Evolutionary conservation across 371 early-diverging fungal species (phyloP).

Genomic region (Synchytrium microbalum): DNA sequence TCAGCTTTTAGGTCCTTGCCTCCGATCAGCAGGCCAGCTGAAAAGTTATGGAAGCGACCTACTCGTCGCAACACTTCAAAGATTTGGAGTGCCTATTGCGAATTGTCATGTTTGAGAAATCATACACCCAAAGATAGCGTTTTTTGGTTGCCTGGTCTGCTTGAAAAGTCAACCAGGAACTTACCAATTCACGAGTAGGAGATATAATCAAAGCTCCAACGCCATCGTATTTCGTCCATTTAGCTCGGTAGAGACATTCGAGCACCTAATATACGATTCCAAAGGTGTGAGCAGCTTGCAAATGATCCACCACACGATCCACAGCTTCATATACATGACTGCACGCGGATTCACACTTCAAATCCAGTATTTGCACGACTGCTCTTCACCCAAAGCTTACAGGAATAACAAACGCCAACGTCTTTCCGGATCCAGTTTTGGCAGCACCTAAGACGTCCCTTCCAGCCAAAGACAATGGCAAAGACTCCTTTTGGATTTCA

Average conservation of each 20-base stretch:
- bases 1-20: constrained; percentile 89
- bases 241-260: constrained; percentile 64
- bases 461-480: constrained; percentile 80
- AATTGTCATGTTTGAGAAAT: constrained; percentile 7
- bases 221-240: constrained; percentile 75
- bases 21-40: constrained; percentile 95
- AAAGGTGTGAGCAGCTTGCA: not conserved
- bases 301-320: not conserved
- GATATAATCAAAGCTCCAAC: constrained; percentile 92
- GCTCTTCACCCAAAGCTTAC: constrained; percentile 47
- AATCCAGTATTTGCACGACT: no score
- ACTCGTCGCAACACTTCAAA: constrained; percentile 87
- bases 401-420: constrained; percentile 95
- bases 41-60: constrained; percentile 75
- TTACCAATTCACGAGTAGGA: constrained; percentile 91
- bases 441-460: constrained; percentile 96
- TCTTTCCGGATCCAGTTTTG: constrained; percentile 99
- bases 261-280: constrained; percentile 31
- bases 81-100: constrained; percentile 76
- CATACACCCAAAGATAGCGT: not conserved
- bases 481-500: constrained; percentile 89
- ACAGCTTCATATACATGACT: no score
- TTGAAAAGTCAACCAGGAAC: not conserved
- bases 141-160: not conserved
- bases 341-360: no score